Evolutionary conservation across 495 filamentous ascomycete genomes (phyloP).

Genomic region (Cladorrhinum samala): DNA sequence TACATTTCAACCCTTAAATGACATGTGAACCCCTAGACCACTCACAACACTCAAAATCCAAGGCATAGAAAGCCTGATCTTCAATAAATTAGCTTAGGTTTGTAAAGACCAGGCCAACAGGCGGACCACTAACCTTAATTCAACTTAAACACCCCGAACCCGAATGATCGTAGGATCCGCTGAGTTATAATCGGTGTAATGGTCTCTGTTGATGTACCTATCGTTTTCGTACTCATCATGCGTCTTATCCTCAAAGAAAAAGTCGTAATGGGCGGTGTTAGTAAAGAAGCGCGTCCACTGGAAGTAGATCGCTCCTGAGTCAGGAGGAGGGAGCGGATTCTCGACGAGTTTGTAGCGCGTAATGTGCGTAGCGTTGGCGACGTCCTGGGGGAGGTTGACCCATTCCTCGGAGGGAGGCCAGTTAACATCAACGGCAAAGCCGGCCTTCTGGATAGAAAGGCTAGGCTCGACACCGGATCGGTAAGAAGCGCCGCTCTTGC

Average conservation of each 20-base stretch:
- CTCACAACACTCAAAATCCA: no score
- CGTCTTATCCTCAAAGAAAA: conserved; percentile 1
- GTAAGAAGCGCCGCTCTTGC: neutral
- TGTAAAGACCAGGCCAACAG: no score
- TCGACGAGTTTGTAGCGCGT: neutral
- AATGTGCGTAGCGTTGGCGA: neutral
- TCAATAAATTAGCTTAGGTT: no score
- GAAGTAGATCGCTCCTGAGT: neutral
- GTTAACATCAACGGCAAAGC: conserved; percentile 1
- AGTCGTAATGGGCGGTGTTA: neutral
- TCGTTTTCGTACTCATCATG: conserved; percentile 1
- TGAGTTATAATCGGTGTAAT: neutral
- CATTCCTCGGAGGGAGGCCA: neutral
- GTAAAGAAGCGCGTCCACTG: neutral
- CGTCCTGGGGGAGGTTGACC: neutral
- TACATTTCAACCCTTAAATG: no score
- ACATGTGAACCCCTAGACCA: no score
- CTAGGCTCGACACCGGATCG: neutral
- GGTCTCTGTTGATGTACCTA: neutral
- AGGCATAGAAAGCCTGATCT: no score
- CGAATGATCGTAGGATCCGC: neutral
- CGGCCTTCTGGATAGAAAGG: neutral
- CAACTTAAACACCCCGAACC: neutral
- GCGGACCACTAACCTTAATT: no score
- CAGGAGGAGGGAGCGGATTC: neutral